Percentiles rank a stretch among this genome's conserved stretches.
These are phyloP conservation scores for Orbilia javanica DNA, from an alignment of 2,329 filamentous ascomycete species.

Conservation along the genomic window DNA sequence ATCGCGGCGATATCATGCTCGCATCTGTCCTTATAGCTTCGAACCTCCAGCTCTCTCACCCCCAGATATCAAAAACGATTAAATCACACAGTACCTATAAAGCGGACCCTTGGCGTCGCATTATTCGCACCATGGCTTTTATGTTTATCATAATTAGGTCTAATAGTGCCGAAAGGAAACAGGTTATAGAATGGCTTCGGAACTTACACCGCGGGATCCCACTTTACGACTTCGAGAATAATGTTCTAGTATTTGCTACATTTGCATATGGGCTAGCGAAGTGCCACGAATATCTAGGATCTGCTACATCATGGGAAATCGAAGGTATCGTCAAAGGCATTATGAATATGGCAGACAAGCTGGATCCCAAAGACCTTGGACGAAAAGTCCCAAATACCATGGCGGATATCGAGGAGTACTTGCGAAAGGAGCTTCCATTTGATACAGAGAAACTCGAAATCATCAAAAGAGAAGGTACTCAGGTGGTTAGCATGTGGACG, in stretches of 20 bases:
- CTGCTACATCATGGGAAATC: conserved; percentile 16
- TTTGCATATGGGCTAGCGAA: conserved; percentile 46
- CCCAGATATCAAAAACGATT: conserved; percentile 21
- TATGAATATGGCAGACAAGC: conserved; percentile 46
- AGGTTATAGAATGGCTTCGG: conserved; percentile 39
- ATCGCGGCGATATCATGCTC: conserved; percentile 48
- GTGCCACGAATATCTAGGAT: conserved; percentile 28
- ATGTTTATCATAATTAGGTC: conserved; percentile 52
- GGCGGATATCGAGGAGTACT: conserved; percentile 32
- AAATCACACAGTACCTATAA: conserved; percentile 35
- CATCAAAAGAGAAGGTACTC: neutral
- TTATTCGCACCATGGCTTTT: conserved; percentile 40
- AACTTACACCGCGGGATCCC: conserved; percentile 30
- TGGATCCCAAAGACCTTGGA: conserved; percentile 30
- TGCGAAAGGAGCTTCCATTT: conserved; percentile 10
- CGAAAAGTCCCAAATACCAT: conserved; percentile 37
- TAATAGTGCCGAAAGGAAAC: conserved; percentile 29
- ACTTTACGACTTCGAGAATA: conserved; percentile 35
- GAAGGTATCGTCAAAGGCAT: conserved; percentile 46
- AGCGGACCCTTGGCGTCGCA: conserved; percentile 35
- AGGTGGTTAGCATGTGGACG: neutral
- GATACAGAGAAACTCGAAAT: neutral
- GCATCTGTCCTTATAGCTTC: conserved; percentile 36
- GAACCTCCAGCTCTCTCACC: conserved; percentile 32
- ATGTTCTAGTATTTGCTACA: conserved; percentile 41